Percentiles rank a stretch among this genome's conserved stretches.
phyloP scores from a whole-genome alignment of 2,329 filamentous ascomycete genomes.

The Incumbomyces delicatus region DNA sequence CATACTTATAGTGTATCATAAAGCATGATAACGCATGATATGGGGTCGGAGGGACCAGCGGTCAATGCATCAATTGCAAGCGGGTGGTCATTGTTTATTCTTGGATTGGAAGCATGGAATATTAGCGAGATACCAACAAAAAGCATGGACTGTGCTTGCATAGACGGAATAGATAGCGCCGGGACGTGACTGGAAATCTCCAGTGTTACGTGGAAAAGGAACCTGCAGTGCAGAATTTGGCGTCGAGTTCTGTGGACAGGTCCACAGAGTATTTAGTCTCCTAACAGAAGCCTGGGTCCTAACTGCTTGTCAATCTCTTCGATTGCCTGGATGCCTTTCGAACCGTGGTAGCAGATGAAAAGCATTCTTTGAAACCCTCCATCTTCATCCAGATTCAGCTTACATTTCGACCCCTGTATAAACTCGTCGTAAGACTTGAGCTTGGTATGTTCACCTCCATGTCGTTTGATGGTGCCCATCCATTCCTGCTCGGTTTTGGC shows the following conservation, averaged over 20 bases:
- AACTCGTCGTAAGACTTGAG: constrained; percentile 18
- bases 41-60: neutral
- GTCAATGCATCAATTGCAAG: neutral
- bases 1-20: constrained; percentile 2
- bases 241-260: too few relatives aligned
- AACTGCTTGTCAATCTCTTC: neutral
- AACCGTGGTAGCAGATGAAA: constrained; percentile 11
- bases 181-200: neutral
- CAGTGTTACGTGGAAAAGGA: too few relatives aligned
- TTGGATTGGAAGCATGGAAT: constrained; percentile 3
- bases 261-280: too few relatives aligned
- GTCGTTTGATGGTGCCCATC: constrained; percentile 7
- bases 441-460: constrained; percentile 11
- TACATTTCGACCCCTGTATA: constrained; percentile 10
- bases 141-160: neutral
- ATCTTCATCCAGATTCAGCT: constrained; percentile 12
- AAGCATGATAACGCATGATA: neutral
- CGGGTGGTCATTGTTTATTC: neutral
- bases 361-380: constrained; percentile 15
- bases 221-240: too few relatives aligned
- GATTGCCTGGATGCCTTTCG: neutral
- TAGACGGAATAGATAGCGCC: neutral
- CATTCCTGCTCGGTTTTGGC: constrained; percentile 14
- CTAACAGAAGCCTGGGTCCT: too few relatives aligned
- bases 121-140: constrained; percentile 1